Evolutionary conservation across 306 rosid species (phyloP).

Genomic region (Prinsepia uniflora): DNA sequence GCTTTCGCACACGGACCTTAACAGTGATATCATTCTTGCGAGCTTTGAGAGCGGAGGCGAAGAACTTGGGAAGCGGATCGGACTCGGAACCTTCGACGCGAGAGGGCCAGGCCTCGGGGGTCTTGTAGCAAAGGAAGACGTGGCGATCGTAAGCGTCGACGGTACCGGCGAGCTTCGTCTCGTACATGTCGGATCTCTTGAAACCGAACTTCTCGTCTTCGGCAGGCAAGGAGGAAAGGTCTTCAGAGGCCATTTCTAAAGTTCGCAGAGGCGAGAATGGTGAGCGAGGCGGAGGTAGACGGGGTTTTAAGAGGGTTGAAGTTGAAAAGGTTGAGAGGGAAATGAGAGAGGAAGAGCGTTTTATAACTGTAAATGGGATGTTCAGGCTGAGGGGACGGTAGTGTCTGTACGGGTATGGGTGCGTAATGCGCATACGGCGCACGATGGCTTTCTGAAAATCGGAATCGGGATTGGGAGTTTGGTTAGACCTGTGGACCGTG

Average conservation of each 20-base stretch:
- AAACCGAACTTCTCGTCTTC: constrained; percentile 66
- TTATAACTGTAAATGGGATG: neutral
- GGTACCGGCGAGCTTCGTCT: constrained; percentile 58
- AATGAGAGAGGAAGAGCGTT: neutral
- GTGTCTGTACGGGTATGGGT: neutral
- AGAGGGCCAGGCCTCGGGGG: constrained; percentile 58
- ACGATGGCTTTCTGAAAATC: neutral
- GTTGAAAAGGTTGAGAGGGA: neutral
- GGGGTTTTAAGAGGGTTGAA: constrained; percentile 9
- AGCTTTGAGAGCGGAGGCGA: constrained; percentile 46
- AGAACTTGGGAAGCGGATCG: constrained; percentile 63
- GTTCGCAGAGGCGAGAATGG: neutral
- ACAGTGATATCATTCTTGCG: constrained; percentile 51
- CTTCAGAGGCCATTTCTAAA: constrained; percentile 44
- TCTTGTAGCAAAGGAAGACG: constrained; percentile 80
- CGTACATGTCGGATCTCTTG: constrained; percentile 77
- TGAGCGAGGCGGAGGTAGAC: constrained; percentile 1
- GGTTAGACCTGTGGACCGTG: neutral
- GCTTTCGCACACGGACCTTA: constrained; percentile 34
- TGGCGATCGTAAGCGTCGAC: constrained; percentile 76
- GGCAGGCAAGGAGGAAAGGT: constrained; percentile 12
- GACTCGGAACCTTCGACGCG: constrained; percentile 64
- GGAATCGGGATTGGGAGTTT: neutral
- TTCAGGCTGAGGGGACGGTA: neutral
- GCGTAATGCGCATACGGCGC: constrained; percentile 29